Evolutionary conservation across 2,329 filamentous ascomycete genomes (phyloP), one percentile per base, ranked within the genome.

Genomic region (Colletotrichum sp.): DNA sequence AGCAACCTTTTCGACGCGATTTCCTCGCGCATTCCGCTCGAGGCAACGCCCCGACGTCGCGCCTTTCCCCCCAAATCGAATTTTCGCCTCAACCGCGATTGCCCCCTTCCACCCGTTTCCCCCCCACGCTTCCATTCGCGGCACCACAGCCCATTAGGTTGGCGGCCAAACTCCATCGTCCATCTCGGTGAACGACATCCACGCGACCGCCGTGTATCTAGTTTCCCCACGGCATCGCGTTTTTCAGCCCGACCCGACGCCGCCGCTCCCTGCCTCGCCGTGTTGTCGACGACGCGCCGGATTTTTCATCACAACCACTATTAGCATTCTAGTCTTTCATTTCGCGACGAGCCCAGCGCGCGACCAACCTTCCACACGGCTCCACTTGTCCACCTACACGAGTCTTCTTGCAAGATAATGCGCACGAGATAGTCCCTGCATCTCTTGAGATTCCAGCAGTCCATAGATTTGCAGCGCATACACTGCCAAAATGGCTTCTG

Each of bases 401-500:
- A 71, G 16, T 43, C 34, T 59, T 16, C 63, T 66, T 59, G 71
- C 69, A 71, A 75, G 69, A 76, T 73, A 74, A 78, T 78, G 76
- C 76, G 73, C 72, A 65, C 75, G 62, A 76, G 75, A 68, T 71
- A 71, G 55, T 36, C 48, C 43, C 67, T 65, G 71, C 71, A 77
- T 77, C 68, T 71, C 71, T 77, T 62, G 74, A 76, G 72, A 71
- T 75, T 70, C 63, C 43, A 67, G 69, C 61, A 76, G 76, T 77
- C 74, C 43, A 63, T 75, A 71, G 70, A 72, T 73, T 76, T 71
- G 61, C 75, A 61, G 59, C 32, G 56, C 59, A 32, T 21, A 43
- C 26, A 69, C 32, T 61, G 72, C 72, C 76, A 73, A 58, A 24
- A 97, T 97, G 95, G 93, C 95, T 84, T 96, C 94, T 77, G 92